These are phyloP conservation scores for Epichloe aotearoae DNA, from an alignment of 2,329 filamentous ascomycete genomes.

Conservation along the genomic window DNA sequence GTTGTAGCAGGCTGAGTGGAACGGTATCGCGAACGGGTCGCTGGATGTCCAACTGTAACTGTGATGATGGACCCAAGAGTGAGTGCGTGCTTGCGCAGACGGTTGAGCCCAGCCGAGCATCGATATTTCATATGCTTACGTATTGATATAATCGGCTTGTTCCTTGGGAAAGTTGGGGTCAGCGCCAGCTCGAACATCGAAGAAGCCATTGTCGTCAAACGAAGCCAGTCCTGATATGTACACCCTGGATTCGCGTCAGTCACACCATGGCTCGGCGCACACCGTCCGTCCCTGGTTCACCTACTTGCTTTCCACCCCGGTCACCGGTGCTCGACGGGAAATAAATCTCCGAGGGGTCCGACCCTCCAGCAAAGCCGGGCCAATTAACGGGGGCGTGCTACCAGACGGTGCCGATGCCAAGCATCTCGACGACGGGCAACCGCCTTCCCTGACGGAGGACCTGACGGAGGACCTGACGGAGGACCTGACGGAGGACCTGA, in stretches of 20 bases:
- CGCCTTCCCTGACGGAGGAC: conserved; percentile 18
- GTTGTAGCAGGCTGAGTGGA: neutral
- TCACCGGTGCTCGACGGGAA: too few species aligned
- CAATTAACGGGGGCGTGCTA: too few species aligned
- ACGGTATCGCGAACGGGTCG: neutral
- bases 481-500: neutral
- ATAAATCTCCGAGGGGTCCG: too few species aligned
- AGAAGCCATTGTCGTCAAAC: neutral
- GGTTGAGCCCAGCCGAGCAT: neutral
- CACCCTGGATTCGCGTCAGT: neutral
- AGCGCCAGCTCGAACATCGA: neutral
- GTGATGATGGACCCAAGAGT: neutral
- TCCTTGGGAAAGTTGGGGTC: neutral
- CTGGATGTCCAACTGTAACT: neutral
- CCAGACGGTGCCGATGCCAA: too few species aligned
- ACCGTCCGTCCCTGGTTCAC: neutral
- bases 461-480: neutral
- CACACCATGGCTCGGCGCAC: neutral
- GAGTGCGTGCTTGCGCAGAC: too few species aligned
- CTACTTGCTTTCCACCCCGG: neutral
- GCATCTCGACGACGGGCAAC: too few species aligned
- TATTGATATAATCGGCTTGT: neutral
- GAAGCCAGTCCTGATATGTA: neutral
- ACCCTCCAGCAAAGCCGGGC: too few species aligned
- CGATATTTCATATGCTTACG: neutral